Conservation (phyloP, 108 stramenopile species). For the Aurantiochytrium sp. region DNA sequence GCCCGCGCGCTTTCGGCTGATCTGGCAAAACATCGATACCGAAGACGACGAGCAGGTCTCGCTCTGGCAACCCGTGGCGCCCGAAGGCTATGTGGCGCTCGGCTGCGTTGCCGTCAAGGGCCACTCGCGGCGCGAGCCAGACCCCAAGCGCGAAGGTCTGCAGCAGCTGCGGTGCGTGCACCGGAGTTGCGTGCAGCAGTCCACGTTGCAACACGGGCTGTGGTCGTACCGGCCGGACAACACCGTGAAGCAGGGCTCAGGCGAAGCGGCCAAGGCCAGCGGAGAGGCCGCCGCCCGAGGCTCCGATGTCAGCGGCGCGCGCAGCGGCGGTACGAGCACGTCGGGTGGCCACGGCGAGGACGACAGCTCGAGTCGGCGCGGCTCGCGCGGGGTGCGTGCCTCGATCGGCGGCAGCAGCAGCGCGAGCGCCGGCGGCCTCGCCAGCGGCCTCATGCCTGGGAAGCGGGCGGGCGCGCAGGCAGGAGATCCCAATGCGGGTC, state of each 20-base stretch:
- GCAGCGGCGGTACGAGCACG: background rate
- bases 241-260: background rate
- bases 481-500: too few relatives aligned
- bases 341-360: too few relatives aligned
- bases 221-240: conserved; percentile 23
- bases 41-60: background rate
- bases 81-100: conserved; percentile 6
- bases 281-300: background rate
- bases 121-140: background rate
- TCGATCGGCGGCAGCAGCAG: background rate
- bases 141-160: background rate
- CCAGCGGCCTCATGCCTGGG: background rate
- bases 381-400: too few relatives aligned
- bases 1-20: background rate
- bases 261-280: background rate
- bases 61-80: background rate
- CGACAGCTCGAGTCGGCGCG: too few relatives aligned
- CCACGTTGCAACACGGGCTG: conserved; percentile 20
- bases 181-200: conserved; percentile 2
- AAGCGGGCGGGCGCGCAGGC: background rate
- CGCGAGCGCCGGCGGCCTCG: background rate
- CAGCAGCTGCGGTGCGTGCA: conserved; percentile 23
- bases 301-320: background rate
- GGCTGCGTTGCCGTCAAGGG: conserved; percentile 5
- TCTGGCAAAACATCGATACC: background rate